Evolutionary conservation across 2,329 filamentous ascomycete genomes (phyloP).

Genomic region (Tolypocladium amazonense): DNA sequence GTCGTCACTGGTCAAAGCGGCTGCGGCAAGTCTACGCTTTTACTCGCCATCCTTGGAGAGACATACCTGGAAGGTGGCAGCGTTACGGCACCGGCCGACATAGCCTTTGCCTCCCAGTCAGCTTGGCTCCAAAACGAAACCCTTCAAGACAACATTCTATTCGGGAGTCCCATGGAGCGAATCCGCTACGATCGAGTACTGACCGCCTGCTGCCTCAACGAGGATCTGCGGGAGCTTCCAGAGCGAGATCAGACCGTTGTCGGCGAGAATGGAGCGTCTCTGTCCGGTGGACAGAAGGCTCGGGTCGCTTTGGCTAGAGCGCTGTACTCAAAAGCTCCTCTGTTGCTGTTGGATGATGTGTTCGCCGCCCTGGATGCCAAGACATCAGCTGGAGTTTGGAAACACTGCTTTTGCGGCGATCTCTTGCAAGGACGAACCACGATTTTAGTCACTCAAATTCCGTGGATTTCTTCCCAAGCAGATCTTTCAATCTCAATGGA

Average conservation of each 20-base stretch:
- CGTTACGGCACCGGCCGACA: slow-evolving; percentile 37
- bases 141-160: slow-evolving; percentile 43
- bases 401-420: slow-evolving; percentile 45
- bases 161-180: slow-evolving; percentile 39
- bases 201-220: slow-evolving; percentile 41
- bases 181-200: slow-evolving; percentile 44
- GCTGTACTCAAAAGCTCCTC: slow-evolving; percentile 43
- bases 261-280: slow-evolving; percentile 42
- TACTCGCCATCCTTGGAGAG: slow-evolving; percentile 44
- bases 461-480: slow-evolving; percentile 40
- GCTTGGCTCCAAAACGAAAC: slow-evolving; percentile 48
- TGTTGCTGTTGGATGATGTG: slow-evolving; percentile 47
- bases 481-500: slow-evolving; percentile 36
- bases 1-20: slow-evolving; percentile 44
- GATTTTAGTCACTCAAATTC: slow-evolving; percentile 46
- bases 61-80: slow-evolving; percentile 36
- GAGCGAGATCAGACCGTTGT: slow-evolving; percentile 40
- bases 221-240: slow-evolving; percentile 40
- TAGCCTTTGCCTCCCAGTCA: slow-evolving; percentile 47
- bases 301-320: slow-evolving; percentile 45
- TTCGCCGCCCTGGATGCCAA: slow-evolving; percentile 50
- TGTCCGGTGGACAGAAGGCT: slow-evolving; percentile 47
- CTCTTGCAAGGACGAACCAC: slow-evolving; percentile 42
- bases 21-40: slow-evolving; percentile 45
- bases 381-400: slow-evolving; percentile 45